These are phyloP conservation scores for Dianthus caryophyllus DNA, from an alignment of 148 eudicot genomes.

Conservation along the genomic window DNA sequence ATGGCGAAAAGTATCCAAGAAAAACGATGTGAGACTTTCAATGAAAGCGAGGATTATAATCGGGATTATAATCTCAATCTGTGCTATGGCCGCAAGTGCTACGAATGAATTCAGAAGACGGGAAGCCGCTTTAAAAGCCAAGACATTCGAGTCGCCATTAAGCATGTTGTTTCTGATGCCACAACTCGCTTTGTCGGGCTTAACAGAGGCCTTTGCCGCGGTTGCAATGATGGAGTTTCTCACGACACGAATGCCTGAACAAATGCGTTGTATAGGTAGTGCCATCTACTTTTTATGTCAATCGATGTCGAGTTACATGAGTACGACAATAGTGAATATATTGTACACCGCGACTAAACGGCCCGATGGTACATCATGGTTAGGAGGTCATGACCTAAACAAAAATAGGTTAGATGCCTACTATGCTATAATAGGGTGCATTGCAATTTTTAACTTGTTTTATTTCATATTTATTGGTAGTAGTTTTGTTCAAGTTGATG, in stretches of 20 bases:
- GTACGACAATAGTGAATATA: constrained; percentile 41
- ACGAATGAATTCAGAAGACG: constrained; percentile 39
- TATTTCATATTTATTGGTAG: constrained; percentile 50
- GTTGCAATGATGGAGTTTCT: constrained; percentile 64
- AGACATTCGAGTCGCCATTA: constrained; percentile 42
- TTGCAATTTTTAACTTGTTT: constrained; percentile 40
- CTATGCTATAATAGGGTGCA: constrained; percentile 41
- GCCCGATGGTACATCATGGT: constrained; percentile 40
- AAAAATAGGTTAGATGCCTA: constrained; percentile 48
- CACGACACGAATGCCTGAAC: constrained; percentile 51
- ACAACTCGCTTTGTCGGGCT: constrained; percentile 51
- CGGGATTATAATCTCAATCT: constrained; percentile 57
- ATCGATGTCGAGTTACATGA: constrained; percentile 52
- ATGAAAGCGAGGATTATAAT: constrained; percentile 31
- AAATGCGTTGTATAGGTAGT: constrained; percentile 58
- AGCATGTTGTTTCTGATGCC: constrained; percentile 36
- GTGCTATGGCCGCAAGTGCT: constrained; percentile 43
- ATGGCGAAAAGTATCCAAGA: constrained; percentile 20
- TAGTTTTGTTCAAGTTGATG: constrained; percentile 28
- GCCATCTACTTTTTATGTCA: constrained; percentile 48
- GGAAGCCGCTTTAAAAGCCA: constrained; percentile 29
- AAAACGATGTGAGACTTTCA: constrained; percentile 35
- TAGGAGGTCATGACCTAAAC: constrained; percentile 75
- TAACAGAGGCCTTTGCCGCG: constrained; percentile 54
- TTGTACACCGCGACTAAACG: constrained; percentile 28